A percentile compares a stretch with the other conserved stretches of the same genome.
These are phyloP conservation scores for Schizonepeta tenuifolia DNA, from an alignment of 257 asterid species.

Conservation along the genomic window DNA sequence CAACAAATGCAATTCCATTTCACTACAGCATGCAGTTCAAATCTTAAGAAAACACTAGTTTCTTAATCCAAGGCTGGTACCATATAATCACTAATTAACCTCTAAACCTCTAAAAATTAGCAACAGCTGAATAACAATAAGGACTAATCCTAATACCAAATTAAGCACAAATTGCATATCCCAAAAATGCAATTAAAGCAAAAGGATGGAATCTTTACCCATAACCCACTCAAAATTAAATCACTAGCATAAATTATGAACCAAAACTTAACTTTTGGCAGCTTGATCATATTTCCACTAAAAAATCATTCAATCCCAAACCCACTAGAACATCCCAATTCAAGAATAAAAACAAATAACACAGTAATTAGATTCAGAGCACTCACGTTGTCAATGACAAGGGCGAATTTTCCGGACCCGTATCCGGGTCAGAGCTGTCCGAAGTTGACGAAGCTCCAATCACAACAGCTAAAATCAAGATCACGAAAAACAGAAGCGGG, in stretches of 20 bases:
- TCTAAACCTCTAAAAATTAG: background rate
- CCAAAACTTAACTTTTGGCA: background rate
- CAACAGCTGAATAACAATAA: background rate
- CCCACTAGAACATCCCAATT: conserved; percentile 16
- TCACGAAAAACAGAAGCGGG: conserved; percentile 43
- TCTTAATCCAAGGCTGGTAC: conserved; percentile 1
- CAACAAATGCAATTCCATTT: background rate
- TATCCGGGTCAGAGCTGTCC: conserved; percentile 43
- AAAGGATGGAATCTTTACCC: conserved; percentile 2
- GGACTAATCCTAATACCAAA: background rate
- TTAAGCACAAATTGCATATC: conserved; percentile 2
- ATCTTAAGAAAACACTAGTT: background rate
- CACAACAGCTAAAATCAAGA: conserved; percentile 50
- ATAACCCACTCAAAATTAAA: background rate
- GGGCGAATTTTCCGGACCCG: conserved; percentile 38
- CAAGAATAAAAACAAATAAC: conserved; percentile 8
- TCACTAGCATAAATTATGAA: background rate
- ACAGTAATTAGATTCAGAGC: conserved; percentile 12
- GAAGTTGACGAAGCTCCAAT: conserved; percentile 53
- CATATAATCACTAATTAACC: background rate
- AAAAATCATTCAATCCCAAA: background rate
- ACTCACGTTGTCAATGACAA: conserved; percentile 63
- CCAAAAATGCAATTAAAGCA: background rate
- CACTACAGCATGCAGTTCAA: background rate
- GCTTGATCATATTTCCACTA: background rate